Evolutionary conservation across 2,329 filamentous ascomycete species (phyloP), one percentile per base, ranked within the genome.

Genomic region (Penicillium sp.): DNA sequence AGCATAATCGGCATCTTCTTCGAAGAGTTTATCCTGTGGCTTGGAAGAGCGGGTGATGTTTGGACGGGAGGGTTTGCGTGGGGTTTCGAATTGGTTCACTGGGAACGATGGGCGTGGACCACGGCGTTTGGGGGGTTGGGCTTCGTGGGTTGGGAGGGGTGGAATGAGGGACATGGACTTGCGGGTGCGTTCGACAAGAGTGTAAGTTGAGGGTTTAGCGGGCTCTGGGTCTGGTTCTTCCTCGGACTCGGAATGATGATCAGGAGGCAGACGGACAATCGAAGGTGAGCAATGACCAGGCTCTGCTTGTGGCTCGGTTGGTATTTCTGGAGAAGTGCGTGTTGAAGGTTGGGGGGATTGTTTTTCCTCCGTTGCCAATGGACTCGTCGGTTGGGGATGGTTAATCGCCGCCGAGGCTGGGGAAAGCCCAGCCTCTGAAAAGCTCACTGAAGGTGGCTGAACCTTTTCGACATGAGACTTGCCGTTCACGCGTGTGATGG

Each of bases 101-200:
- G 84, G 83, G 62, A 79, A 84, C 0, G 78, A 78, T 18, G 67
- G 55, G 4, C 65, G 62, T 7, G 66, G 60, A 33, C 62, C 68
- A 14, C 77, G 72, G 13, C 70, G 62, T 41, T 66, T 66, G 14
- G 71, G 58, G 14, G 61, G 47, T 40, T 61, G 57, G 9, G 65
- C 52, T 53, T 60, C 68, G 58, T 55, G 66, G 24, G 56, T 41
- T 50, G 44, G 66, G 57, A 46, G 73, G 59, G 66, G 65, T 1
- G 85, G 83, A 49, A 85, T 79, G 3, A 87, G 81, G 0, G 88
- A 86, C 87, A 96, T 94, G 18, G 91, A 92, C 55, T 92, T 82
- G 18, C 90, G 86, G 0, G 93, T 96, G 50, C 92, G 88, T 70
- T 96, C 92, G 4, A 89, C 84, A 0, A 95, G 82, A 0, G 88